These are phyloP conservation scores for Eleusine coracana DNA, from an alignment of 176 grass and related monocot genomes.

Conservation along the genomic window DNA sequence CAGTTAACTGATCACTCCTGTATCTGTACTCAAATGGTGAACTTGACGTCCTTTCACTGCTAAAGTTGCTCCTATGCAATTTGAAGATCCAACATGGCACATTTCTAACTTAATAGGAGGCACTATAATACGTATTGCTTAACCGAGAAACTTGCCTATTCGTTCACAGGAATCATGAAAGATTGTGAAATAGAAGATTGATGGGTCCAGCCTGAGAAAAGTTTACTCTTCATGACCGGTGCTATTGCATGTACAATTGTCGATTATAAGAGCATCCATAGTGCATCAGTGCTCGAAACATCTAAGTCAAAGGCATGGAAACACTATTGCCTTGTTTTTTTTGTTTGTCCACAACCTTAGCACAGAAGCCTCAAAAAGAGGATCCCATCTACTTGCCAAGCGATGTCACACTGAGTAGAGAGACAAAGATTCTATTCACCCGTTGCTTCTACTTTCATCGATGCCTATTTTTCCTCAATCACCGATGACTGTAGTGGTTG, in stretches of 20 bases:
- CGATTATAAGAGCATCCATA: not conserved
- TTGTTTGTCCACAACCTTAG: no score
- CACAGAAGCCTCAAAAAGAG: no score
- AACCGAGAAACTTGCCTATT: constrained; percentile 8
- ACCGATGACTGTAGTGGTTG: no score
- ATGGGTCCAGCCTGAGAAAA: constrained; percentile 52
- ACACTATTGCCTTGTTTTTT: no score
- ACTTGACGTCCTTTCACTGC: not conserved
- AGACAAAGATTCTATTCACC: no score
- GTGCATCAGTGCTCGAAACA: no score
- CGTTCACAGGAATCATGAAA: constrained; percentile 55
- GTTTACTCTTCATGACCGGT: constrained; percentile 56
- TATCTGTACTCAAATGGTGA: not conserved
- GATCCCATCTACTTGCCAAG: no score
- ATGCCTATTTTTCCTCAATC: no score
- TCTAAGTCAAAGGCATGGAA: no score
- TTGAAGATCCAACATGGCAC: not conserved
- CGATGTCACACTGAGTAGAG: no score
- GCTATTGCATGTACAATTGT: constrained; percentile 33
- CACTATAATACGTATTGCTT: constrained; percentile 17
- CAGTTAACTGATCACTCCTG: not conserved
- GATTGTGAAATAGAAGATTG: constrained; percentile 52
- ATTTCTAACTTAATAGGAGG: not conserved
- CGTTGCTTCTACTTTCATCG: no score
- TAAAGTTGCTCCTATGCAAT: not conserved